Evolutionary conservation across 805 yeast genomes (phyloP), one percentile per base, ranked within the genome.

Genomic region (baker's yeast (Saccharomyces cerevisiae)): DNA sequence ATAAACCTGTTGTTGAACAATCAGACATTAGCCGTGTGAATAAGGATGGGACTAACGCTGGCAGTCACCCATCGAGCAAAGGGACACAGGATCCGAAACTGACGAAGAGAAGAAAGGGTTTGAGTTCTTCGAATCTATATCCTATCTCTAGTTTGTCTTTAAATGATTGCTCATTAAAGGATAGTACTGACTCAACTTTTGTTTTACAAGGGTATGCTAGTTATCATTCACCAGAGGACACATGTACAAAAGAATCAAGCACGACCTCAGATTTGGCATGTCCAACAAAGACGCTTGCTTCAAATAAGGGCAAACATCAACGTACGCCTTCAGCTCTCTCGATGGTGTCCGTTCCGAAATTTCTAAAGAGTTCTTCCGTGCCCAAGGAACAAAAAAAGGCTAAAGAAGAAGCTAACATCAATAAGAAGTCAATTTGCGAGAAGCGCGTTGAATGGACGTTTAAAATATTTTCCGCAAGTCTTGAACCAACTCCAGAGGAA

Each of bases 61-160:
- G 13, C 50, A 48, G 49, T 41, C 46, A 82, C 0, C 67, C 73
- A 28, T 83, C 80, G 31, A 48, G 53, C 27, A 57, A 57, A 26
- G 59, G 50, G 13, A 48, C 43, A 10, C 57, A 57, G 17, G 56
- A 49, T 26, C 17, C 17, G 43, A 36, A 36, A 36, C 9, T n/a
- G 22, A n/a, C 24, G 11, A 36, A 17, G 17, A 36, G 13, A 17
- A 77, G 60, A 78, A 36, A 36, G 9, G 43, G 43, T 2, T 3
- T 36, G 43, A 36, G 24, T 8, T 36, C 43, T 6, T 36, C 79
- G 57, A 85, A 82, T 50, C 76, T 77, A 55, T 63, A 62, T 30
- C 81, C 81, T 4, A 51, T 73, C 2, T 62, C 69, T 58, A 77
- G 81, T 41, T 69, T 75, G 47, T 62, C 73, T 32, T 60, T 78